Conservation (phyloP, 768 basidiomycete species). For the Mycena kentingensis region DNA sequence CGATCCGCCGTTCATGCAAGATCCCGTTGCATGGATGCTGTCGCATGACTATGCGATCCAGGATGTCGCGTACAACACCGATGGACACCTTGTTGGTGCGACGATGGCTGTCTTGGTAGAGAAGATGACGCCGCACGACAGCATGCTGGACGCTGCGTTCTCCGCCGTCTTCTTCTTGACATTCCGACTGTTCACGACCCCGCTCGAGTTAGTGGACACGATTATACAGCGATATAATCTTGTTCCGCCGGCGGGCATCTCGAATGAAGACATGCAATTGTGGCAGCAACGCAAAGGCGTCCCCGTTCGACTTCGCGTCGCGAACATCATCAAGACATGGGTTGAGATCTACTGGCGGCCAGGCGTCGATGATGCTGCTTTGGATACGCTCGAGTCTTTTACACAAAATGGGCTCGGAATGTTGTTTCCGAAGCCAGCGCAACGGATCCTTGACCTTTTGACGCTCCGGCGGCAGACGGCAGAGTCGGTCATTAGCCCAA, state of each 20-base stretch:
- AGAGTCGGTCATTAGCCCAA: constrained; percentile 53
- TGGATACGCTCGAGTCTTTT: constrained; percentile 60
- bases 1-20: constrained; percentile 35
- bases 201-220: constrained; percentile 71
- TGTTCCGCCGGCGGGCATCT: constrained; percentile 57
- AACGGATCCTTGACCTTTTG: constrained; percentile 73
- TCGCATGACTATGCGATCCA: constrained; percentile 80
- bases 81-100: constrained; percentile 89
- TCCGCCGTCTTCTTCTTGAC: constrained; percentile 92
- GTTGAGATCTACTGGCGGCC: constrained; percentile 87
- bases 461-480: constrained; percentile 53
- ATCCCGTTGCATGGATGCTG: constrained; percentile 55
- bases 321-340: constrained; percentile 94
- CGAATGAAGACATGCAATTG: constrained; percentile 60
- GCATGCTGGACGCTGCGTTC: constrained; percentile 85
- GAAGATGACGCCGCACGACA: constrained; percentile 95
- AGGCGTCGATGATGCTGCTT: constrained; percentile 67
- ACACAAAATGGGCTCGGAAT: constrained; percentile 59
- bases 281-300: constrained; percentile 90
- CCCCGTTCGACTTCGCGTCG: constrained; percentile 87
- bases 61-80: constrained; percentile 88
- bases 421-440: constrained; percentile 69
- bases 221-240: constrained; percentile 85
- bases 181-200: constrained; percentile 87
- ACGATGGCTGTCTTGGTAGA: constrained; percentile 89